These are phyloP conservation scores for Aaosphaeria arxii DNA, from an alignment of 2,329 filamentous ascomycete genomes.

Conservation along the genomic window DNA sequence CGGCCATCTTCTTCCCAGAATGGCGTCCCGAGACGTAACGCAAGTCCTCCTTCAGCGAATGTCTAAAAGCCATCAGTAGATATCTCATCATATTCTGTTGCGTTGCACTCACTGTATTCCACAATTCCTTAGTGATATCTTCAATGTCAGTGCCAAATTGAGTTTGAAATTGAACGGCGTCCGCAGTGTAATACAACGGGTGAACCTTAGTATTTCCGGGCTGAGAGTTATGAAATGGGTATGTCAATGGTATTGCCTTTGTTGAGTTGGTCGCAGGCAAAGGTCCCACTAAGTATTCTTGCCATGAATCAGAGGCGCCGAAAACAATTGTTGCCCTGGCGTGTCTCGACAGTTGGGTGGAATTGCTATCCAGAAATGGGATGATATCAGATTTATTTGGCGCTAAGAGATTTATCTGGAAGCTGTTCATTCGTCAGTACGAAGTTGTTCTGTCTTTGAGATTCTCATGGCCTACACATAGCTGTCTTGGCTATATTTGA, in stretches of 20 bases:
- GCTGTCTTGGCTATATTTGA: background rate
- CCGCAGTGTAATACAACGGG: too few relatives aligned
- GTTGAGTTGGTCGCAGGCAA: background rate
- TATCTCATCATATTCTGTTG: too few relatives aligned
- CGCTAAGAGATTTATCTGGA: background rate
- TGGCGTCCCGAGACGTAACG: background rate
- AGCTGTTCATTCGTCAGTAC: background rate
- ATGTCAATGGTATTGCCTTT: background rate
- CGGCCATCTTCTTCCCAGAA: background rate
- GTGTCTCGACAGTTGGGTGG: background rate
- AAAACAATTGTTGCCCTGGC: background rate
- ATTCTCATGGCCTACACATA: background rate
- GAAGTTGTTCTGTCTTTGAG: background rate
- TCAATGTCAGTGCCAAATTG: background rate
- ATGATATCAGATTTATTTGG: background rate
- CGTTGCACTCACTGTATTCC: background rate
- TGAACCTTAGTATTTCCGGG: background rate
- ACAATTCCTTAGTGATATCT: background rate
- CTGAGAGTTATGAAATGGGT: background rate
- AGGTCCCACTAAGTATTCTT: background rate
- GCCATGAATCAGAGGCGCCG: background rate
- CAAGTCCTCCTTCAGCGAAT: background rate
- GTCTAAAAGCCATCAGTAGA: background rate
- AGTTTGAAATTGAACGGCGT: background rate
- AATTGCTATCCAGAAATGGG: background rate